Evolutionary conservation across 2,329 filamentous ascomycete genomes (phyloP).

Genomic region (Eurotiales sp.): DNA sequence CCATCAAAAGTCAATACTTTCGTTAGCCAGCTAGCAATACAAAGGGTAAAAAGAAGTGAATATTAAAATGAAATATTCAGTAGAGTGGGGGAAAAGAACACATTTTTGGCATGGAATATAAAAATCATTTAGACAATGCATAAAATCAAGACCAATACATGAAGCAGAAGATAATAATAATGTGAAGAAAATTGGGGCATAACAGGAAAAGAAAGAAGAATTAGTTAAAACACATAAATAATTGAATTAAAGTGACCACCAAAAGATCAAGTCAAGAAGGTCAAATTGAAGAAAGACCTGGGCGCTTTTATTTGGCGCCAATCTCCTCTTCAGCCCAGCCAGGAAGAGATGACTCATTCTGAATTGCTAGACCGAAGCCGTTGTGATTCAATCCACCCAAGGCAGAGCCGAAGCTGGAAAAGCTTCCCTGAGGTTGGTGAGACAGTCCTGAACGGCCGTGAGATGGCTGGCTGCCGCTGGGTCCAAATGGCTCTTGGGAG

Average conservation of each 20-base stretch:
- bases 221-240: conserved; percentile 14
- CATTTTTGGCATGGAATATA: conserved; percentile 17
- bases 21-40: conserved; percentile 40
- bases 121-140: conserved; percentile 21
- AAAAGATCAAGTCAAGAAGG: conserved; percentile 1
- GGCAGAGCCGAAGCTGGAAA: conserved; percentile 57
- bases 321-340: conserved; percentile 65
- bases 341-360: conserved; percentile 54
- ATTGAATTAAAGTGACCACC: conserved; percentile 12
- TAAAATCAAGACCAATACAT: conserved; percentile 26
- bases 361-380: conserved; percentile 58
- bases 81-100: conserved; percentile 15
- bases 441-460: conserved; percentile 33
- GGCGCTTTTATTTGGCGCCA: conserved; percentile 46
- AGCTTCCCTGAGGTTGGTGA: conserved; percentile 49
- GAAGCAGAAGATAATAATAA: conserved; percentile 19
- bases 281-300: conserved; percentile 7
- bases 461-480: conserved; percentile 32
- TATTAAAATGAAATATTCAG: conserved; percentile 20
- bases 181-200: conserved; percentile 19
- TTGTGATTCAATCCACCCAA: conserved; percentile 56
- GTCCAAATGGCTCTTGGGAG: conserved; percentile 56
- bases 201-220: conserved; percentile 17
- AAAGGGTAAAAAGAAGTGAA: conserved; percentile 25
- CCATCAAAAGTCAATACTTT: conserved; percentile 24